Conservation (phyloP, 1,139 yeast species). For the Magnusiomyces paraingens region DNA sequence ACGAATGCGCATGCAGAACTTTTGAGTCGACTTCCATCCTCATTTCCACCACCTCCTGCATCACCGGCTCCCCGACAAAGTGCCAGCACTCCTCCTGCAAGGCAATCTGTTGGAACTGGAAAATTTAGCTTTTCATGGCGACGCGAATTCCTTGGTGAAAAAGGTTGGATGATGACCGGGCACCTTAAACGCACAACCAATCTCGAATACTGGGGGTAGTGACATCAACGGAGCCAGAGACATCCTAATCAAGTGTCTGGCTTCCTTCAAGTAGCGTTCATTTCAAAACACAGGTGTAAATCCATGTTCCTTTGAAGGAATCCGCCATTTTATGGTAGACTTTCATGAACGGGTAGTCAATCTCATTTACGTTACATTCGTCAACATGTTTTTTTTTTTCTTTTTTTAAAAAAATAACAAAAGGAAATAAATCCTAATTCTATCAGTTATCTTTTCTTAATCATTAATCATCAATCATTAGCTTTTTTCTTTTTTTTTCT, state of each 20-base stretch:
- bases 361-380: too few relatives aligned
- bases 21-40: background rate
- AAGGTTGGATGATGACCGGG: constrained; percentile 33
- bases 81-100: constrained; percentile 1
- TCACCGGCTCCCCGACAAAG: too few relatives aligned
- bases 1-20: too few relatives aligned
- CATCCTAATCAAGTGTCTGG: too few relatives aligned
- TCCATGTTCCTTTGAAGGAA: too few relatives aligned
- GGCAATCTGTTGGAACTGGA: constrained; percentile 21
- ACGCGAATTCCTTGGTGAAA: constrained; percentile 34
- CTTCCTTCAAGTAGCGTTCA: too few relatives aligned
- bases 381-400: too few relatives aligned
- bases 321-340: too few relatives aligned
- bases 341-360: too few relatives aligned
- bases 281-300: too few relatives aligned
- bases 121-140: constrained; percentile 32
- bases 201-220: constrained; percentile 4
- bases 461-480: background rate
- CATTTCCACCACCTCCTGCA: background rate
- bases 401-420: too few relatives aligned
- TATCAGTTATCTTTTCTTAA: constrained; percentile 2
- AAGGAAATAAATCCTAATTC: background rate
- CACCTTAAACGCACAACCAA: constrained; percentile 13
- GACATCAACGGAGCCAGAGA: too few relatives aligned
- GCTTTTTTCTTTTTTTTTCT: constrained; percentile 6